phyloP scores from a whole-genome alignment of 2,329 filamentous ascomycete genomes.

The Achaetomium macrosporum region DNA sequence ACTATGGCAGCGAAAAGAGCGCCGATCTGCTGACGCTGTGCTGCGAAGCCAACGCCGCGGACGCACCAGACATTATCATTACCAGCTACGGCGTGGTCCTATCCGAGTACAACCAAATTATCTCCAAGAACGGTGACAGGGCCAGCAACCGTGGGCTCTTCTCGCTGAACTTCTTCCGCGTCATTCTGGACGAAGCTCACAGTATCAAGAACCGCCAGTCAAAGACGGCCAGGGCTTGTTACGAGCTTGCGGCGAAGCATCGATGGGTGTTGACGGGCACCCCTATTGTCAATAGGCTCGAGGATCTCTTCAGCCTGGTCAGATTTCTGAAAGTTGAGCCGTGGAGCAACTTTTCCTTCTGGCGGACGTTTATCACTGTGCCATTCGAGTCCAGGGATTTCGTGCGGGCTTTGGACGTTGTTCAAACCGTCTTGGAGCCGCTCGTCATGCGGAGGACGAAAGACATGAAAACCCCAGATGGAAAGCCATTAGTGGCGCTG shows the following conservation, averaged over 20 bases:
- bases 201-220: slow-evolving; percentile 85
- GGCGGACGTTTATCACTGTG: slow-evolving; percentile 97
- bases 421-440: slow-evolving; percentile 93
- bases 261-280: slow-evolving; percentile 93
- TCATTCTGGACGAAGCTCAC: slow-evolving; percentile 94
- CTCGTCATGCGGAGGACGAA: slow-evolving; percentile 94
- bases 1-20: slow-evolving; percentile 84
- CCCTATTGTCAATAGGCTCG: slow-evolving; percentile 91
- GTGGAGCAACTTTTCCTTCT: slow-evolving; percentile 98
- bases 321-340: slow-evolving; percentile 91
- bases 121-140: slow-evolving; percentile 58
- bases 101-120: slow-evolving; percentile 78
- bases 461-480: slow-evolving; percentile 93
- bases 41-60: slow-evolving; percentile 62
- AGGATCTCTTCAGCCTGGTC: slow-evolving; percentile 90
- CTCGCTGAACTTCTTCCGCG: slow-evolving; percentile 86
- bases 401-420: slow-evolving; percentile 86
- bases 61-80: slow-evolving; percentile 84
- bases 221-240: slow-evolving; percentile 93
- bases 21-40: slow-evolving; percentile 75
- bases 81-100: slow-evolving; percentile 91
- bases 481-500: slow-evolving; percentile 66
- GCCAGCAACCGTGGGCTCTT: slow-evolving; percentile 70
- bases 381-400: slow-evolving; percentile 96
- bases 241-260: slow-evolving; percentile 77